Percentiles rank a stretch among this genome's conserved stretches.
phyloP scores from a whole-genome alignment of 331 rosid genomes.

The Saraca asoca region DNA sequence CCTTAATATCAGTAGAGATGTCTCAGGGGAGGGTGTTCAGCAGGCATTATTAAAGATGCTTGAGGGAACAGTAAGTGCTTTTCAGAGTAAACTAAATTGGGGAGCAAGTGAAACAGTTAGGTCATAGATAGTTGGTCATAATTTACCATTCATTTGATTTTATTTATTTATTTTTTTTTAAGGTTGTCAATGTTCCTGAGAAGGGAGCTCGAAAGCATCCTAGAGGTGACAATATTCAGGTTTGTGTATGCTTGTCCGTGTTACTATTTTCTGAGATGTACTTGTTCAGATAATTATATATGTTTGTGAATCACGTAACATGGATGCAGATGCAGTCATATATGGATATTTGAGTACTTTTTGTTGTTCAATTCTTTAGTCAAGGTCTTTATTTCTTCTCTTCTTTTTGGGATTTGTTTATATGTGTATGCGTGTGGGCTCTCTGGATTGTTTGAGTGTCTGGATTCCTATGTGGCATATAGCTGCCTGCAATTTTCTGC shows the following conservation, averaged over 20 bases:
- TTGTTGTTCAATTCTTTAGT: constrained; percentile 7
- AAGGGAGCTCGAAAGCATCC: constrained; percentile 99
- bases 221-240: constrained; percentile 96
- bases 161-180: constrained; percentile 9
- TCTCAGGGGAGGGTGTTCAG: constrained; percentile 98
- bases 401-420: background rate
- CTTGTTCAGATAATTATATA: constrained; percentile 24
- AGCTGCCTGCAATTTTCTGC: constrained; percentile 18
- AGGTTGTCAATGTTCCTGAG: constrained; percentile 98
- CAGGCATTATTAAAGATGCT: constrained; percentile 97
- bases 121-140: background rate
- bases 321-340: constrained; percentile 12
- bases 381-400: constrained; percentile 2
- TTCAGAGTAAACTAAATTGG: background rate
- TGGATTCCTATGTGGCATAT: constrained; percentile 17
- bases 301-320: constrained; percentile 3
- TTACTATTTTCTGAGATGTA: background rate
- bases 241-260: constrained; percentile 32
- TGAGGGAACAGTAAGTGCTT: constrained; percentile 92
- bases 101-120: background rate
- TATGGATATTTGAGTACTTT: constrained; percentile 10
- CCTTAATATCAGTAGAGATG: constrained; percentile 94
- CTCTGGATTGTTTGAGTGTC: constrained; percentile 23
- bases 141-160: no score
- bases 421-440: background rate